Percentiles rank a stretch among this genome's conserved stretches.
These are phyloP conservation scores for Lophium mytilinum DNA, from an alignment of 495 filamentous ascomycete species.

Conservation along the genomic window DNA sequence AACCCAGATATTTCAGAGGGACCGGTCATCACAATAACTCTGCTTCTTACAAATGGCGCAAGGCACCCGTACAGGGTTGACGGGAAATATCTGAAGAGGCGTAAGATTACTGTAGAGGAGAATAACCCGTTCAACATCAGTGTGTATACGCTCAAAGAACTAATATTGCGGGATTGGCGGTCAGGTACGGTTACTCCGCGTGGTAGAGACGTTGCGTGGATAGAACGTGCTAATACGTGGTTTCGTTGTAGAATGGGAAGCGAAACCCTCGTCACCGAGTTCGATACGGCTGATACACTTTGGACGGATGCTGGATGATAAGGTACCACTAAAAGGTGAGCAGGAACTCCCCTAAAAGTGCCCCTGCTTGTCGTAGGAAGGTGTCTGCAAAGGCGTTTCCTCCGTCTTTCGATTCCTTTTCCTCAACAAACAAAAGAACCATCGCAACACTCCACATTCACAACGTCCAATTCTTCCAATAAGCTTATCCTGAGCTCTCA, in stretches of 20 bases:
- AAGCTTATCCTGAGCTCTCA: too few species aligned
- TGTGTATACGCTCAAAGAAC: conserved; percentile 83
- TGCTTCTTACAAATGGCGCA: conserved; percentile 72
- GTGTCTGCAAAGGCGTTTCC: neutral
- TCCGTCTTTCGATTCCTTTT: too few species aligned
- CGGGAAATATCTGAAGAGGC: conserved; percentile 72
- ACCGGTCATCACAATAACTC: conserved; percentile 49
- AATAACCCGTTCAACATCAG: conserved; percentile 81
- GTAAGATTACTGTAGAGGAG: conserved; percentile 64
- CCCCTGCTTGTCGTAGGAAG: conserved; percentile 8
- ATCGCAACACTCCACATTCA: too few species aligned
- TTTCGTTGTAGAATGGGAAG: conserved; percentile 64
- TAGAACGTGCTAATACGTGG: neutral
- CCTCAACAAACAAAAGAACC: too few species aligned
- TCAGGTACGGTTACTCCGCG: conserved; percentile 39
- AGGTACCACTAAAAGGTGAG: conserved; percentile 65
- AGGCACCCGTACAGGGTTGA: conserved; percentile 83
- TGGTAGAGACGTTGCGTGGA: conserved; percentile 5
- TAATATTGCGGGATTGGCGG: conserved; percentile 86
- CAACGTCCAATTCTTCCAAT: too few species aligned
- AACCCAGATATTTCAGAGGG: conserved; percentile 21
- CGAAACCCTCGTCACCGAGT: conserved; percentile 70
- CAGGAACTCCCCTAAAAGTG: conserved; percentile 5
- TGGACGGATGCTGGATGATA: conserved; percentile 81
- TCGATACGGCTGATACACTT: conserved; percentile 83